Conservation (phyloP, 495 filamentous ascomycete genomes). For the Coniosporium apollinis region DNA sequence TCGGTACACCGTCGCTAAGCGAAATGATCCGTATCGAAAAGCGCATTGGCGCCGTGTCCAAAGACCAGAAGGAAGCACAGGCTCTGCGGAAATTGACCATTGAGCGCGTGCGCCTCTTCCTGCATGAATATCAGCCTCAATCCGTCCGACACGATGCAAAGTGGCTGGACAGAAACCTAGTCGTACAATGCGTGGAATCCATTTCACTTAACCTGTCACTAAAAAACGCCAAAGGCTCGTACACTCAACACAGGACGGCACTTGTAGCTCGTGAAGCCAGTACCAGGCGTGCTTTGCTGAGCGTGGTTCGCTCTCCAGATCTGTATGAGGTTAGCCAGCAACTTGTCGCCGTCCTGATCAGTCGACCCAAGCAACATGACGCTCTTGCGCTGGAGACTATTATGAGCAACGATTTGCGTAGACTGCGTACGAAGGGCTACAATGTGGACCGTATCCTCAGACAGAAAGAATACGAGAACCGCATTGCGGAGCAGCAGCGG, state of each 20-base stretch:
- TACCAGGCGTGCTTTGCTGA: slow-evolving; percentile 31
- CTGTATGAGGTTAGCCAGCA: slow-evolving; percentile 80
- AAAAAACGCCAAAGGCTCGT: slow-evolving; percentile 43
- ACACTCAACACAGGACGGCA: slow-evolving; percentile 52
- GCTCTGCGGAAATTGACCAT: slow-evolving; percentile 61
- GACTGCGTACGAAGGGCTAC: slow-evolving; percentile 68
- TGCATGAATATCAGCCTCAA: slow-evolving; percentile 54
- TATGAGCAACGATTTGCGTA: slow-evolving; percentile 59
- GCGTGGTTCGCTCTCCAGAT: slow-evolving; percentile 50
- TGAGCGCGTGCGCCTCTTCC: slow-evolving; percentile 73
- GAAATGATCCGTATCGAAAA: slow-evolving; percentile 43
- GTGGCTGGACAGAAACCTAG: slow-evolving; percentile 80
- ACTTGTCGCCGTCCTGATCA: slow-evolving; percentile 59
- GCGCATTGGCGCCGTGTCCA: slow-evolving; percentile 33
- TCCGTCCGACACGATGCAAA: slow-evolving; percentile 62
- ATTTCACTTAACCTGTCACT: slow-evolving; percentile 61
- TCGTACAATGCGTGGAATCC: slow-evolving; percentile 55
- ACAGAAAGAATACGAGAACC: slow-evolving; percentile 64
- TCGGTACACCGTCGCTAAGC: slow-evolving; percentile 43
- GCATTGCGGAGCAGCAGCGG: slow-evolving; percentile 66
- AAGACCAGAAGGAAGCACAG: slow-evolving; percentile 34
- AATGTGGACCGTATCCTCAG: slow-evolving; percentile 88
- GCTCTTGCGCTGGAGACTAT: slow-evolving; percentile 77
- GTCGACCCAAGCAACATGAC: slow-evolving; percentile 69
- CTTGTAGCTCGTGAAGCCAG: slow-evolving; percentile 43